These are phyloP conservation scores for Fusarium chlamydosporum DNA, from an alignment of 2,329 filamentous ascomycete genomes.

Conservation along the genomic window DNA sequence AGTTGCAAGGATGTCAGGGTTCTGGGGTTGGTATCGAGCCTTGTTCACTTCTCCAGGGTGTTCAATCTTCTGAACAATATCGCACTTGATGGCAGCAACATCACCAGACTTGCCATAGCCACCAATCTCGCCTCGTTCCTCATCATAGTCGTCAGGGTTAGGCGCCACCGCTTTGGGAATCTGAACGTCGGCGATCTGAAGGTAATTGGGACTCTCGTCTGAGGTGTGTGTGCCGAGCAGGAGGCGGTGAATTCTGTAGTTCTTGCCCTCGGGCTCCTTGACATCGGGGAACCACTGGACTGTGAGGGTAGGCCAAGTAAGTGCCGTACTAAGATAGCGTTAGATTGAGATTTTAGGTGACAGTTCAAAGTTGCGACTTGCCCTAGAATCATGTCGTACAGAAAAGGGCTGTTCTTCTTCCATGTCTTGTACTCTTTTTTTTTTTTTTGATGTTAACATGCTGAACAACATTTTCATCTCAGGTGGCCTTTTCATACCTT, in stretches of 20 bases:
- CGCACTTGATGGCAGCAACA: slow-evolving; percentile 83
- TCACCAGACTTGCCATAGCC: slow-evolving; percentile 85
- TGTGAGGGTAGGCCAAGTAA: slow-evolving; percentile 97
- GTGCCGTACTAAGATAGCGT: slow-evolving; percentile 72
- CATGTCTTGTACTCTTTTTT: slow-evolving; percentile 99
- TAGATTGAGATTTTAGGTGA: slow-evolving; percentile 10
- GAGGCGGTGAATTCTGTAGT: slow-evolving; percentile 88
- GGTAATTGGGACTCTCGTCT: slow-evolving; percentile 85
- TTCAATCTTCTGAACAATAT: slow-evolving; percentile 94
- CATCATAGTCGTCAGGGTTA: slow-evolving; percentile 88
- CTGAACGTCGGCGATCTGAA: slow-evolving; percentile 95
- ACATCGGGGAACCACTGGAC: slow-evolving; percentile 99
- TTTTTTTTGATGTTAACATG: slow-evolving; percentile 38
- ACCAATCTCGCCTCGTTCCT: slow-evolving; percentile 92
- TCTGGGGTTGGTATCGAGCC: slow-evolving; percentile 96
- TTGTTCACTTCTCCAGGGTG: slow-evolving; percentile 99
- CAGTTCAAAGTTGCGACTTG: slow-evolving; percentile 52
- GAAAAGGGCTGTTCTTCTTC: slow-evolving; percentile 99
- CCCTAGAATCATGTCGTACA: slow-evolving; percentile 97
- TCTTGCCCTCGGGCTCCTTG: slow-evolving; percentile 87
- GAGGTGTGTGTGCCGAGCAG: slow-evolving; percentile 96
- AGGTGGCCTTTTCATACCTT: slow-evolving; percentile 68
- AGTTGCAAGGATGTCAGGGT: slow-evolving; percentile 95
- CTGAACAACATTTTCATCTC: background rate
- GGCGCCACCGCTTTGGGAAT: slow-evolving; percentile 84